phyloP scores from a whole-genome alignment of 495 filamentous ascomycete genomes.

The Penicillium cataractarum region DNA sequence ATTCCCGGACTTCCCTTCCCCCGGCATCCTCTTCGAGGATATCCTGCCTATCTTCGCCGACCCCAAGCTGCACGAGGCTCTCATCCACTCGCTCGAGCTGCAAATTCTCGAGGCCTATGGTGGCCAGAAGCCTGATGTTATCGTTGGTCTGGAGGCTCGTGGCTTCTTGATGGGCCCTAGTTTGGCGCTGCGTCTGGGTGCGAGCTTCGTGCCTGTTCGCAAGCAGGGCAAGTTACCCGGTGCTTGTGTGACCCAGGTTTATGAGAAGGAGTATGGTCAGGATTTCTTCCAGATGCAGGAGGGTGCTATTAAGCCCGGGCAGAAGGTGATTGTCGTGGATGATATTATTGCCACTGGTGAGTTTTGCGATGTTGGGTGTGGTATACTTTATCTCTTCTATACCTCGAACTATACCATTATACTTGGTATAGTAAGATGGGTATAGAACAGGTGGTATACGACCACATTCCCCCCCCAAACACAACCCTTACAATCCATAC shows the following conservation, averaged over 20 bases:
- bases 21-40: slow-evolving; percentile 96
- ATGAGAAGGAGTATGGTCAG: slow-evolving; percentile 94
- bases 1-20: slow-evolving; percentile 92
- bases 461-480: background rate
- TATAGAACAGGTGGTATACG: background rate
- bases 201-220: slow-evolving; percentile 91
- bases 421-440: background rate
- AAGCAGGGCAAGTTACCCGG: slow-evolving; percentile 98
- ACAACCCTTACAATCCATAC: background rate
- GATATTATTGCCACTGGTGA: slow-evolving; percentile 98
- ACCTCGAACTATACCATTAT: background rate
- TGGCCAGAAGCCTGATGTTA: slow-evolving; percentile 74
- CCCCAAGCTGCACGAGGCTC: slow-evolving; percentile 69
- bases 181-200: slow-evolving; percentile 81
- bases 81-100: slow-evolving; percentile 86
- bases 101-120: slow-evolving; percentile 63
- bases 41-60: slow-evolving; percentile 95
- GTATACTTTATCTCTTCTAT: background rate
- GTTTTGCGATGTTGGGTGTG: slow-evolving; percentile 22
- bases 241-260: slow-evolving; percentile 76
- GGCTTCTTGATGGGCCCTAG: slow-evolving; percentile 95
- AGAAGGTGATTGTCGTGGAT: slow-evolving; percentile 90
- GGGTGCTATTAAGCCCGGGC: slow-evolving; percentile 80
- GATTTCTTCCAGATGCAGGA: slow-evolving; percentile 96
- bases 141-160: slow-evolving; percentile 91